These are phyloP conservation scores for Blastobotrys attinorum DNA, from an alignment of 805 yeast species.

Conservation along the genomic window DNA sequence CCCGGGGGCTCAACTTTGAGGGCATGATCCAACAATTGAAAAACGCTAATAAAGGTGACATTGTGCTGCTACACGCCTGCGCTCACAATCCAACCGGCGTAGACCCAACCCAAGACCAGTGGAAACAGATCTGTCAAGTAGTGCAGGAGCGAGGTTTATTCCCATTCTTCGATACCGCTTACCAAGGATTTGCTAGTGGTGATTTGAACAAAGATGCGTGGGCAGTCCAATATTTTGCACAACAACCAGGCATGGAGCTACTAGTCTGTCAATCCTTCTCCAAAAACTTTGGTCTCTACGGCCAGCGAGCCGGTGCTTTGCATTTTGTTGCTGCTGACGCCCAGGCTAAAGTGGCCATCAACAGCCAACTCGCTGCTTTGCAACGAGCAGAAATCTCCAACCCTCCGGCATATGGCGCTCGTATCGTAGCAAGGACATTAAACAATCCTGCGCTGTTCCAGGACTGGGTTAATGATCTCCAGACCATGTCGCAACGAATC, in stretches of 20 bases:
- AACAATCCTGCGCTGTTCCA: conserved; percentile 54
- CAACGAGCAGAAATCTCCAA: conserved; percentile 83
- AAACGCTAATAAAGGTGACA: conserved; percentile 64
- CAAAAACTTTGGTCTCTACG: conserved; percentile 93
- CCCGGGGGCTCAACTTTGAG: conserved; percentile 62
- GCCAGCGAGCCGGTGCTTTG: conserved; percentile 94
- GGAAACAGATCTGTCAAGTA: conserved; percentile 63
- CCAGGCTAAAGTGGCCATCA: conserved; percentile 46
- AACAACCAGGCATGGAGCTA: conserved; percentile 48
- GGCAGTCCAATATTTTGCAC: conserved; percentile 56
- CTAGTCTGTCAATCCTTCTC: conserved; percentile 92
- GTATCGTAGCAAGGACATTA: conserved; percentile 72
- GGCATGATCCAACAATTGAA: conserved; percentile 60
- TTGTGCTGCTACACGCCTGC: conserved; percentile 84
- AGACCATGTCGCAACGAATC: conserved; percentile 83
- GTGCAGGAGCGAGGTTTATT: conserved; percentile 58
- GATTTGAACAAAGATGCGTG: conserved; percentile 74
- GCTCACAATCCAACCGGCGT: conserved; percentile 98
- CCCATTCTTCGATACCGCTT: conserved; percentile 87
- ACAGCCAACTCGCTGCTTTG: conserved; percentile 66
- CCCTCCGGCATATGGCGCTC: conserved; percentile 95
- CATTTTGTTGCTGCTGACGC: conserved; percentile 50
- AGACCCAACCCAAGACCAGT: conserved; percentile 79
- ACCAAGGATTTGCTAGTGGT: conserved; percentile 96
- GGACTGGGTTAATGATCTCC: conserved; percentile 80